Conservation (phyloP, 2,329 filamentous ascomycete genomes). For the Fusarium heterosporum region DNA sequence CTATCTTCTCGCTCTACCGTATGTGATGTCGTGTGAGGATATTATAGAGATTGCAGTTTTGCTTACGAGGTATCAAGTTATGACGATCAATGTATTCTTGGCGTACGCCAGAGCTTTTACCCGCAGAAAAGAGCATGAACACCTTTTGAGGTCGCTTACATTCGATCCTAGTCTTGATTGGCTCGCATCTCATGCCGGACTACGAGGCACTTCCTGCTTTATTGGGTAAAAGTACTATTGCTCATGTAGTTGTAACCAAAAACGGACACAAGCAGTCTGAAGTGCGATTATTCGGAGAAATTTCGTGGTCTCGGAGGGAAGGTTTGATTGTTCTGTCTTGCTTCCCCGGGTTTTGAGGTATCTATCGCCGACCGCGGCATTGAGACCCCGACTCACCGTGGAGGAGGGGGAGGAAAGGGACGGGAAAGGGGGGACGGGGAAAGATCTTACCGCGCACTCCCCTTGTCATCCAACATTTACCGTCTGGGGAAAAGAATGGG, state of each 20-base stretch:
- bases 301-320: conserved; percentile 32
- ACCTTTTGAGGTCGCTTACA: conserved; percentile 12
- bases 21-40: conserved; percentile 7
- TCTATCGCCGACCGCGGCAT: conserved; percentile 29
- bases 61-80: not conserved
- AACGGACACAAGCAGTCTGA: conserved; percentile 2
- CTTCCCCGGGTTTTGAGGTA: conserved; percentile 7
- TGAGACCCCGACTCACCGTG: conserved; percentile 32
- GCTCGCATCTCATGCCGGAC: conserved; percentile 32
- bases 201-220: conserved; percentile 30
- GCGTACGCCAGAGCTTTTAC: conserved; percentile 24
- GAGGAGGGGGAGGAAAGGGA: conserved; percentile 8
- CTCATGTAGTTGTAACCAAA: conserved; percentile 11
- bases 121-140: conserved; percentile 28
- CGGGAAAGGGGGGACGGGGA: no score
- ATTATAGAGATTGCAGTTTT: not conserved
- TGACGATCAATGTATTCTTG: conserved; percentile 22
- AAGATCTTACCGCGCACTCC: conserved; percentile 5
- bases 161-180: conserved; percentile 24
- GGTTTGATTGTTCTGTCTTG: not conserved
- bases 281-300: conserved; percentile 29
- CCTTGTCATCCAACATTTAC: conserved; percentile 7
- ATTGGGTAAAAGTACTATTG: conserved; percentile 39
- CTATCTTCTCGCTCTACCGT: not conserved
- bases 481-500: conserved; percentile 24